Evolutionary conservation across 2,329 filamentous ascomycete genomes (phyloP).

Genomic region (Drechslerella stenobrocha): DNA sequence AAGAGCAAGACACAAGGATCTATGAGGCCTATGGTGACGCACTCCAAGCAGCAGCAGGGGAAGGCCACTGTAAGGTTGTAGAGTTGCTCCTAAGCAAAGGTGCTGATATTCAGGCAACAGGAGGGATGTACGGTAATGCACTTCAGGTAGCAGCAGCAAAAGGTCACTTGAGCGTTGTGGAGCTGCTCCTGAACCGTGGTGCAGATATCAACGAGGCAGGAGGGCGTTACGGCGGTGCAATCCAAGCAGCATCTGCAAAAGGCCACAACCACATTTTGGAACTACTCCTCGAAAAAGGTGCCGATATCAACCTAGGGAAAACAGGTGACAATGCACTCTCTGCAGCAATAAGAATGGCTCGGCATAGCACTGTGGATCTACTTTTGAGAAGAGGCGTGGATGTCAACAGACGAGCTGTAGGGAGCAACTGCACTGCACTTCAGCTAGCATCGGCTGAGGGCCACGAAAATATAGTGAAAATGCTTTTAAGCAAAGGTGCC

Average conservation of each 20-base stretch:
- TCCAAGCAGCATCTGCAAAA: not conserved
- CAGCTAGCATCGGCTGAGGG: constrained; percentile 1
- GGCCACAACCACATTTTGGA: not conserved
- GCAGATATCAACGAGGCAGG: not conserved
- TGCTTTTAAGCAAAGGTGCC: not conserved
- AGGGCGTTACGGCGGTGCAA: not conserved
- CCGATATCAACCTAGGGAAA: constrained; percentile 26
- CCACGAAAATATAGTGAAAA: constrained; percentile 2
- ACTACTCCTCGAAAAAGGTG: not conserved
- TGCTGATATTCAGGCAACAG: too few species aligned
- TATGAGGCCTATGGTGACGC: too few species aligned
- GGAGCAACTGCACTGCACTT: too few species aligned
- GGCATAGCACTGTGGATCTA: constrained; percentile 43
- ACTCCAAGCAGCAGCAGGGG: too few species aligned
- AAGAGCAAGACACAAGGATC: too few species aligned
- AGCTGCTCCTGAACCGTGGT: not conserved
- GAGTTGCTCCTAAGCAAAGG: too few species aligned
- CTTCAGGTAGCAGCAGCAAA: too few species aligned
- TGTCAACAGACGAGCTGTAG: constrained; percentile 10
- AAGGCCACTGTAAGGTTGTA: too few species aligned
- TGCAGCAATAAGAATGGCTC: constrained; percentile 35
- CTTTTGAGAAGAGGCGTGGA: constrained; percentile 47
- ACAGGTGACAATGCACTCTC: constrained; percentile 31
- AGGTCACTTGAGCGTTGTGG: constrained; percentile 9
- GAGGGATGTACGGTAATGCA: too few species aligned